Conservation (phyloP, 139 green algal genomes). For the Coelastrella sp. region DNA sequence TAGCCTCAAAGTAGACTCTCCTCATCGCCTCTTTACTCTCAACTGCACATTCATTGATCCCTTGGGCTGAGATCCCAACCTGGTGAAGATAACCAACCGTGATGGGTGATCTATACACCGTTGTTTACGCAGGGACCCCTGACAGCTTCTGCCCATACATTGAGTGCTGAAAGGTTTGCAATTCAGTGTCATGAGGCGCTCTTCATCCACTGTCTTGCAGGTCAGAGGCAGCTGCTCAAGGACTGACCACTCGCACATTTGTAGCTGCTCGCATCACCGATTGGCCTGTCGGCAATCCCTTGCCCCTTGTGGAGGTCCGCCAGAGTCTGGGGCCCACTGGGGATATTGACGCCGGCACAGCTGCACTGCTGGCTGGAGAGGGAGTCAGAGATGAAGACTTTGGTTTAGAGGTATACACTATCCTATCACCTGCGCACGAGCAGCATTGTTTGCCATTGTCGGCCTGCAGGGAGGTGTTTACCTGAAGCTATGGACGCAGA, state of each 20-base stretch:
- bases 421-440: neutral
- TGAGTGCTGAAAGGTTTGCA: too few relatives aligned
- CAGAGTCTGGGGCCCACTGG: constrained; percentile 71
- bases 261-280: constrained; percentile 52
- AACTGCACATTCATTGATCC: too few relatives aligned
- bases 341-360: constrained; percentile 81
- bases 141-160: too few relatives aligned
- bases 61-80: too few relatives aligned
- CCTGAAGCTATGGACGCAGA: too few relatives aligned
- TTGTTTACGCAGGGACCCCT: too few relatives aligned
- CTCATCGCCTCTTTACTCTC: too few relatives aligned
- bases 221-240: neutral
- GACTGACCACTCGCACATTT: constrained; percentile 53
- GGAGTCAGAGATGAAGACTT: constrained; percentile 57
- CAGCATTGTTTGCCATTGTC: neutral
- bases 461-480: too few relatives aligned
- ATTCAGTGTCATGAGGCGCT: too few relatives aligned
- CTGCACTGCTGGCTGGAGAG: constrained; percentile 72
- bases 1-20: neutral
- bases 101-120: too few relatives aligned
- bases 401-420: constrained; percentile 44
- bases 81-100: too few relatives aligned
- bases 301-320: constrained; percentile 8
- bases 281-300: constrained; percentile 35
- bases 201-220: too few relatives aligned